phyloP scores from a whole-genome alignment of 768 basidiomycete genomes.

The Tubosaeta sp. region DNA sequence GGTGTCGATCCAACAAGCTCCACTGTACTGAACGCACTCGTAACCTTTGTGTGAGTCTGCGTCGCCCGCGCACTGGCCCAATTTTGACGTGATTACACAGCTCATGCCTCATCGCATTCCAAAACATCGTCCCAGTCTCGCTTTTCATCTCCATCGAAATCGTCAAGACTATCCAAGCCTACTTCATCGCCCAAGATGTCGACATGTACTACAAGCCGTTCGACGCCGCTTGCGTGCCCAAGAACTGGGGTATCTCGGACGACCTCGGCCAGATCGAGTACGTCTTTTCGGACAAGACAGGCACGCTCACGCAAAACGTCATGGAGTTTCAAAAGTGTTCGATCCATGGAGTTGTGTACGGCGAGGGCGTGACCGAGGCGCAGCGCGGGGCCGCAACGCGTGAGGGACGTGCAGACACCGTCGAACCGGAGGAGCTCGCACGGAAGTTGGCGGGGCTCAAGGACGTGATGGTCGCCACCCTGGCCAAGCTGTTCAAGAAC shows the following conservation, averaged over 20 bases:
- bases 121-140: conserved; percentile 95
- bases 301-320: conserved; percentile 95
- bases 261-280: conserved; percentile 99
- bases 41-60: conserved; percentile 83
- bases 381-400: conserved; percentile 88
- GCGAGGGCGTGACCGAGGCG: conserved; percentile 94
- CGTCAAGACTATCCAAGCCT: conserved; percentile 96
- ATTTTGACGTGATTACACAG: conserved; percentile 37
- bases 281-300: conserved; percentile 90
- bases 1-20: conserved; percentile 61
- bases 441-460: conserved; percentile 63
- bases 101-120: conserved; percentile 91
- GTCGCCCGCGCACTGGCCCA: not conserved
- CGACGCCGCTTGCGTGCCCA: conserved; percentile 87
- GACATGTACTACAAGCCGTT: conserved; percentile 94
- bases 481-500: conserved; percentile 84
- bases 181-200: conserved; percentile 91
- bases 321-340: conserved; percentile 99
- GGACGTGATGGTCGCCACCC: conserved; percentile 66
- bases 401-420: conserved; percentile 61
- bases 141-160: conserved; percentile 98
- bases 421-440: conserved; percentile 69
- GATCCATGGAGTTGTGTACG: conserved; percentile 77
- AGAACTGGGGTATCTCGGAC: conserved; percentile 98
- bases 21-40: conserved; percentile 65